Evolutionary conservation across 2,329 filamentous ascomycete genomes (phyloP).

Genomic region (Juglanconis oblonga): DNA sequence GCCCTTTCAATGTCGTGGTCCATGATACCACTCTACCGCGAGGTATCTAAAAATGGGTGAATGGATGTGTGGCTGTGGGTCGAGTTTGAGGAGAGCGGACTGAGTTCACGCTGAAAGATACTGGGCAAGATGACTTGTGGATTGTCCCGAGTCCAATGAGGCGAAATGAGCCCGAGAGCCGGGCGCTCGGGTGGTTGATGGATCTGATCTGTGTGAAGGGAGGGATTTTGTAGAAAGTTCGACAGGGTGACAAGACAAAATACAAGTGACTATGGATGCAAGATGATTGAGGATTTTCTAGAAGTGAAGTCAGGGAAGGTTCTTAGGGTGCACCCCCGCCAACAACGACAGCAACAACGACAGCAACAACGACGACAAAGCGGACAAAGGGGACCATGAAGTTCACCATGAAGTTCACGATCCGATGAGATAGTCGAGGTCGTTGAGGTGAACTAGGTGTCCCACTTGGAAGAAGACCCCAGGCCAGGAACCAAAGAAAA

Average conservation of each 20-base stretch:
- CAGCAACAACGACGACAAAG: neutral
- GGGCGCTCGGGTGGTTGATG: too few species aligned
- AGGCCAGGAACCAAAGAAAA: neutral
- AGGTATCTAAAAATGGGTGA: neutral
- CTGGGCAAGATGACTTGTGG: too few species aligned
- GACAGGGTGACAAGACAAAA: neutral
- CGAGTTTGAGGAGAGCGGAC: neutral
- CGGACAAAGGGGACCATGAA: neutral
- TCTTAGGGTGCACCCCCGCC: neutral
- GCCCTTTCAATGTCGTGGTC: constrained; percentile 23
- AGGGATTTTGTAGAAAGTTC: too few species aligned
- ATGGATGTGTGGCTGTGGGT: neutral
- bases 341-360: too few species aligned
- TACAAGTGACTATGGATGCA: neutral
- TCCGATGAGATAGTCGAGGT: neutral
- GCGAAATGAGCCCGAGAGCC: too few species aligned
- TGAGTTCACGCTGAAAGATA: too few species aligned
- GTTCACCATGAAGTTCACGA: neutral
- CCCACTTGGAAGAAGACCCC: neutral
- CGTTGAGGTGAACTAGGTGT: neutral
- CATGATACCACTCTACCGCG: constrained; percentile 8
- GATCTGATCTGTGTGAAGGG: too few species aligned
- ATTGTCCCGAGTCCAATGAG: too few species aligned
- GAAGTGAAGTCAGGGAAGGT: neutral
- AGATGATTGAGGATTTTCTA: too few species aligned